These are phyloP conservation scores for Chionographis japonica DNA, from an alignment of 106 monocot species.

Conservation along the genomic window DNA sequence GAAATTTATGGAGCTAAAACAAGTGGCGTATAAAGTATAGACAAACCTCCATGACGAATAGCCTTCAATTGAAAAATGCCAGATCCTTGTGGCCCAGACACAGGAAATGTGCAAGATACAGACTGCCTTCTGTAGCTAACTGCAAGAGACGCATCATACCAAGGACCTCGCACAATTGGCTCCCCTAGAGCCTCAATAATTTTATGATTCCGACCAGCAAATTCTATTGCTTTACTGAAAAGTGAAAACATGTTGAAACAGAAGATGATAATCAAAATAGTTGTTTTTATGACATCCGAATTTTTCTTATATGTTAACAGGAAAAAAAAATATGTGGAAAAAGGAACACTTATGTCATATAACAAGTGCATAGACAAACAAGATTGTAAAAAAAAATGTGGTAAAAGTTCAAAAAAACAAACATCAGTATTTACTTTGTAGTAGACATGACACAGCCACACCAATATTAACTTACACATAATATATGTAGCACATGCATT, in stretches of 20 bases:
- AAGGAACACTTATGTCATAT: too few relatives aligned
- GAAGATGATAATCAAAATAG: neutral
- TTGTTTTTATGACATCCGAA: neutral
- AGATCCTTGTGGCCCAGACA: conserved; percentile 82
- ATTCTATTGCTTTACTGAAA: conserved; percentile 86
- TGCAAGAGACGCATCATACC: conserved; percentile 92
- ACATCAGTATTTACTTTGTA: too few relatives aligned
- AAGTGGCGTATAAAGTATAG: too few relatives aligned
- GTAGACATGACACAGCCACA: too few relatives aligned
- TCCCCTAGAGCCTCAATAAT: conserved; percentile 73
- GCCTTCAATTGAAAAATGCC: conserved; percentile 85
- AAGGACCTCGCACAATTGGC: conserved; percentile 87
- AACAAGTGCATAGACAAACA: too few relatives aligned
- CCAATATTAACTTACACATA: too few relatives aligned
- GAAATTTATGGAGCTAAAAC: too few relatives aligned
- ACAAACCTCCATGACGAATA: conserved; percentile 65
- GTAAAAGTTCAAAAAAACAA: too few relatives aligned
- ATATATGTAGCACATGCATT: too few relatives aligned
- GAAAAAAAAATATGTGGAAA: too few relatives aligned
- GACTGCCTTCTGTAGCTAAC: conserved; percentile 67
- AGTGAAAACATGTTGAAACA: conserved; percentile 28
- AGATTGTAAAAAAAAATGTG: too few relatives aligned
- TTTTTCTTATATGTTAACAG: too few relatives aligned
- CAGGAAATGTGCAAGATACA: conserved; percentile 95
- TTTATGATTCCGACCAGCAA: conserved; percentile 70